phyloP scores from a whole-genome alignment of 345 rosid species.

The Cardamine chenopodiifolia region DNA sequence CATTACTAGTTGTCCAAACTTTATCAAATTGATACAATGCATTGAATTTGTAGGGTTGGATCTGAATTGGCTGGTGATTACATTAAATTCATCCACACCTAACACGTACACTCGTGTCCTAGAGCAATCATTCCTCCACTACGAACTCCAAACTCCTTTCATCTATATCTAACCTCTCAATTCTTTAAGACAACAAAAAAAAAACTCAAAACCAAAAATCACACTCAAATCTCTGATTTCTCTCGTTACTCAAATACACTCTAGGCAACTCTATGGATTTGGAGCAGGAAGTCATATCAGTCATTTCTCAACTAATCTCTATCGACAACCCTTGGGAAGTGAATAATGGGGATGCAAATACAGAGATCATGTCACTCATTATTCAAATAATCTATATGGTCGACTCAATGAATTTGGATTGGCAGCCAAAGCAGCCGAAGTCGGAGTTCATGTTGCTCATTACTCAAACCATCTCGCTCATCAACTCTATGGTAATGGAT shows the following conservation, averaged over 20 bases:
- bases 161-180: neutral
- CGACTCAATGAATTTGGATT: neutral
- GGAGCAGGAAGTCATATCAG: neutral
- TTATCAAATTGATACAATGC: no score
- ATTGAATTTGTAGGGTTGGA: neutral
- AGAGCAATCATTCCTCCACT: neutral
- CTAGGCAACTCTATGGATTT: neutral
- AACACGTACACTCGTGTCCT: neutral
- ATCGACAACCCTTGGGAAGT: neutral
- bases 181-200: neutral
- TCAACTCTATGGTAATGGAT: constrained; percentile 1
- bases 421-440: neutral
- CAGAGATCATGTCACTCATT: neutral
- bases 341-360: constrained; percentile 2
- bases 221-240: neutral
- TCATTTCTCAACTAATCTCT: neutral
- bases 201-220: neutral
- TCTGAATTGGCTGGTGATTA: neutral
- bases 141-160: neutral
- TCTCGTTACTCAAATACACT: neutral
- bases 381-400: neutral
- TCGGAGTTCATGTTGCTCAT: neutral
- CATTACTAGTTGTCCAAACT: no score
- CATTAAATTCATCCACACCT: neutral
- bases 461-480: neutral